A percentile compares a stretch with the other conserved stretches of the same genome.
Conservation (phyloP, 108 stramenopile species). For the Schizochytrium sp. region DNA sequence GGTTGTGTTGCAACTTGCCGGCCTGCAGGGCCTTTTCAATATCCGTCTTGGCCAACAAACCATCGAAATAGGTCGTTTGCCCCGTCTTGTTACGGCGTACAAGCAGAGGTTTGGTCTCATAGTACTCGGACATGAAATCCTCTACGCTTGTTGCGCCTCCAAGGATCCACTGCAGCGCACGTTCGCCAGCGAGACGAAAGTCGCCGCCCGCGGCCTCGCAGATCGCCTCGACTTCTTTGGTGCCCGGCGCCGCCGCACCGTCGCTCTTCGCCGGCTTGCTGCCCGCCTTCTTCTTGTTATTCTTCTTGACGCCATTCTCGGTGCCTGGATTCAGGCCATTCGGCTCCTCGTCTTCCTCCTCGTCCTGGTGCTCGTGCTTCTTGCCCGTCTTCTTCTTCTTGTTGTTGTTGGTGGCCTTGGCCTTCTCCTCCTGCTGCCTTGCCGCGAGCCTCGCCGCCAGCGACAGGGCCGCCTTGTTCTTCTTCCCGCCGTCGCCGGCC, state of each 20-base stretch:
- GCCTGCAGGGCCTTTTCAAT: slow-evolving; percentile 46
- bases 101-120: slow-evolving; percentile 67
- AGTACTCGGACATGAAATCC: slow-evolving; percentile 66
- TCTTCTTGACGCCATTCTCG: too few relatives aligned
- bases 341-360: too few relatives aligned
- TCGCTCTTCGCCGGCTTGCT: background rate
- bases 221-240: background rate
- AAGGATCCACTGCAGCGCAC: slow-evolving; percentile 53
- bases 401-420: too few relatives aligned
- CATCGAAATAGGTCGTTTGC: slow-evolving; percentile 21
- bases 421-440: too few relatives aligned
- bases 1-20: slow-evolving; percentile 37
- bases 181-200: background rate
- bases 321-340: too few relatives aligned
- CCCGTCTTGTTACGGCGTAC: slow-evolving; percentile 23
- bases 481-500: too few relatives aligned
- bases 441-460: too few relatives aligned
- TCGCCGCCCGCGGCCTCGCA: background rate
- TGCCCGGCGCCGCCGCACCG: background rate
- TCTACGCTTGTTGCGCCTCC: slow-evolving; percentile 42
- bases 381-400: too few relatives aligned
- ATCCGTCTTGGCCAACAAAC: slow-evolving; percentile 50
- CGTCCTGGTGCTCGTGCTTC: too few relatives aligned
- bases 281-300: background rate
- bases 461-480: too few relatives aligned